Evolutionary conservation across 1,284 basidiomycete genomes (phyloP).

Genomic region (Marasmius sp.): DNA sequence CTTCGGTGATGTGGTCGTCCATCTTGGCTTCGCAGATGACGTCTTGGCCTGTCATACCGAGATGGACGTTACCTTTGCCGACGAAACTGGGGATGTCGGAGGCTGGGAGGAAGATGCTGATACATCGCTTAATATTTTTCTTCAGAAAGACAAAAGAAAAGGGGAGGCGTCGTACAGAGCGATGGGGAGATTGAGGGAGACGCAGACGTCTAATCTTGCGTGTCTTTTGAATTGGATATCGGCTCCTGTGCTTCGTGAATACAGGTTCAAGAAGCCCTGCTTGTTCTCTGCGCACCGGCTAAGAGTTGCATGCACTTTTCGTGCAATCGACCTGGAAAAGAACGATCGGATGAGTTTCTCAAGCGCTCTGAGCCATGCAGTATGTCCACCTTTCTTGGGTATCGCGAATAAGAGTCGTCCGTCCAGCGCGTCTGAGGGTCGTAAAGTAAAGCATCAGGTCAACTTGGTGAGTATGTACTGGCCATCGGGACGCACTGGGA

Average conservation of each 20-base stretch:
- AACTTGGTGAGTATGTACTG: too few species aligned
- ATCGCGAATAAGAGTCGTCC: constrained; percentile 90
- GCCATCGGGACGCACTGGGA: too few species aligned
- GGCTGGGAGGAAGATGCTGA: constrained; percentile 94
- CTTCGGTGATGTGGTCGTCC: constrained; percentile 76
- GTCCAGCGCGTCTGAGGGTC: constrained; percentile 41
- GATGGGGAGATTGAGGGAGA: constrained; percentile 91
- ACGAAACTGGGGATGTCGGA: constrained; percentile 98
- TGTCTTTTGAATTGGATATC: constrained; percentile 95
- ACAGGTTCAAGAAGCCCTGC: constrained; percentile 2
- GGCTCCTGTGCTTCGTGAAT: constrained; percentile 59
- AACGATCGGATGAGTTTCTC: constrained; percentile 2
- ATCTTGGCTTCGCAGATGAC: constrained; percentile 91
- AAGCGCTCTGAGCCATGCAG: neutral
- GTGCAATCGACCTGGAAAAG: constrained; percentile 73
- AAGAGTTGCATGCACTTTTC: constrained; percentile 91
- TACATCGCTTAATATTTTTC: neutral
- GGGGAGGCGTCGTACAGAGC: constrained; percentile 62
- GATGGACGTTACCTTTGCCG: constrained; percentile 93
- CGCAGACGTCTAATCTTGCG: constrained; percentile 82
- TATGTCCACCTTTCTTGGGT: constrained; percentile 87
- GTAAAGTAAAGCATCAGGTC: constrained; percentile 30
- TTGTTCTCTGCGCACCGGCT: constrained; percentile 53
- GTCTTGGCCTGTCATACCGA: constrained; percentile 95
- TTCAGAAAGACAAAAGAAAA: too few species aligned